These are phyloP conservation scores for Metschnikowia orientalis DNA, from an alignment of 805 yeast genomes.

Conservation along the genomic window DNA sequence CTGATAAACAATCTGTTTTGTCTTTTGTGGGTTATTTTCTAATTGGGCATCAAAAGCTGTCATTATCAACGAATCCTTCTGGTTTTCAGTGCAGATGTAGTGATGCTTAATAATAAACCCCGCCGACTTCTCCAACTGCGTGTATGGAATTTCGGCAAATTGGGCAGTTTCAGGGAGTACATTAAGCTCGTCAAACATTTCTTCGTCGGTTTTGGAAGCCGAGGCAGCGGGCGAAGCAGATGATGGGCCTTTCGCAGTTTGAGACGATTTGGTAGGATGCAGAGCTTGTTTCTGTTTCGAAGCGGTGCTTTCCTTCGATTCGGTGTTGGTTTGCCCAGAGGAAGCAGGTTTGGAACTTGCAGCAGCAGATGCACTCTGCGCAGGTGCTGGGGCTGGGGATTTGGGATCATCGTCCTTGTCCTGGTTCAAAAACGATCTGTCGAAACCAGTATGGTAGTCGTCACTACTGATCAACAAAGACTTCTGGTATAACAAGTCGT, in stretches of 20 bases:
- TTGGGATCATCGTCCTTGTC: constrained; percentile 29
- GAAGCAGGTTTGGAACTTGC: too few relatives aligned
- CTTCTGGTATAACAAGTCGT: constrained; percentile 65
- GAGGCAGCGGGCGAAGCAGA: constrained; percentile 20
- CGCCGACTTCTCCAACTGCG: constrained; percentile 48
- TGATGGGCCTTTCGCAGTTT: too few relatives aligned
- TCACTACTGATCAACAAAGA: constrained; percentile 77
- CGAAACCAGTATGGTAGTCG: constrained; percentile 89
- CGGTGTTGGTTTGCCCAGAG: too few relatives aligned
- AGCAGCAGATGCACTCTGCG: too few relatives aligned
- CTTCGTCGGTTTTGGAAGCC: constrained; percentile 17
- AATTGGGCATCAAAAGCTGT: constrained; percentile 83
- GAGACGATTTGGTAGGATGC: too few relatives aligned
- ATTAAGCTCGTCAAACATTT: constrained; percentile 45
- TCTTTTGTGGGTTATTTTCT: constrained; percentile 47
- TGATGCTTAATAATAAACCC: constrained; percentile 55
- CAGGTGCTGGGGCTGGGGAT: too few relatives aligned
- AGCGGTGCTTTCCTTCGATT: too few relatives aligned
- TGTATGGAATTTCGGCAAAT: constrained; percentile 55
- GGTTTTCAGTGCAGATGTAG: constrained; percentile 70
- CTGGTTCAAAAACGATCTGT: constrained; percentile 74
- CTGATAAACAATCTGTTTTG: constrained; percentile 72
- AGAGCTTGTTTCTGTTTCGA: too few relatives aligned
- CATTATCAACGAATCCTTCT: constrained; percentile 90
- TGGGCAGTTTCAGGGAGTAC: constrained; percentile 59